These are phyloP conservation scores for Sporisorium exsertum DNA, from an alignment of 1,284 basidiomycete genomes.

Conservation along the genomic window DNA sequence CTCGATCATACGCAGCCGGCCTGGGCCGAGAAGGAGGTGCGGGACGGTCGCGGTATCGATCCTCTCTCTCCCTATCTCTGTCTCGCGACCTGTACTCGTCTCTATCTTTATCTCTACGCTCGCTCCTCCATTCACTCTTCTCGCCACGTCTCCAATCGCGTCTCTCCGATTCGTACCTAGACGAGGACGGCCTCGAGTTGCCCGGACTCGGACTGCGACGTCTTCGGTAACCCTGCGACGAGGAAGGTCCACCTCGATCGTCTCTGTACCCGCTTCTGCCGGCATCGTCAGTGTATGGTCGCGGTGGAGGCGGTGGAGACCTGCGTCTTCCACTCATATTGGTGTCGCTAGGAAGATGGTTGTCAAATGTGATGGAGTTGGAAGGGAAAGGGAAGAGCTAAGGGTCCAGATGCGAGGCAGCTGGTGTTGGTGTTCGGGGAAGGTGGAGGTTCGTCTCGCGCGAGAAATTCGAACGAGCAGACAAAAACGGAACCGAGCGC, in stretches of 20 bases:
- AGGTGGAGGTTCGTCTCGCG: slow-evolving; percentile 33
- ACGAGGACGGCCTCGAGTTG: slow-evolving; percentile 3
- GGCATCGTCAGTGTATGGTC: slow-evolving; percentile 17
- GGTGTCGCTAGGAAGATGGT: neutral
- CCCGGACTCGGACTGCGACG: slow-evolving; percentile 30
- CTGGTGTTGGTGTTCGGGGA: neutral
- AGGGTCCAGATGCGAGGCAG: slow-evolving; percentile 16
- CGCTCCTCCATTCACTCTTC: slow-evolving; percentile 3
- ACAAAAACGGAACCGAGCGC: slow-evolving; percentile 35
- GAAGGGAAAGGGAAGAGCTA: neutral
- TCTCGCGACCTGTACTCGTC: slow-evolving; percentile 16
- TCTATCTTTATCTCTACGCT: neutral
- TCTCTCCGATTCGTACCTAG: slow-evolving; percentile 6
- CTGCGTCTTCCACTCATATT: slow-evolving; percentile 30
- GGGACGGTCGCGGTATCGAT: slow-evolving; percentile 12
- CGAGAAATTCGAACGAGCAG: slow-evolving; percentile 13
- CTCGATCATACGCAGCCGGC: slow-evolving; percentile 13
- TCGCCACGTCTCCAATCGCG: slow-evolving; percentile 25
- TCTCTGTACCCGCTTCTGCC: slow-evolving; percentile 11
- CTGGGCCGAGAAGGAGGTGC: slow-evolving; percentile 22
- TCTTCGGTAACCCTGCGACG: slow-evolving; percentile 12
- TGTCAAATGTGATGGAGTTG: neutral
- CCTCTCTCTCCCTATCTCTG: slow-evolving; percentile 15
- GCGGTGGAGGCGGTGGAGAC: slow-evolving; percentile 26
- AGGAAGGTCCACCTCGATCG: slow-evolving; percentile 15